These are phyloP conservation scores for Dactylellina haptotyla DNA, from an alignment of 2,329 filamentous ascomycete genomes.

Conservation along the genomic window DNA sequence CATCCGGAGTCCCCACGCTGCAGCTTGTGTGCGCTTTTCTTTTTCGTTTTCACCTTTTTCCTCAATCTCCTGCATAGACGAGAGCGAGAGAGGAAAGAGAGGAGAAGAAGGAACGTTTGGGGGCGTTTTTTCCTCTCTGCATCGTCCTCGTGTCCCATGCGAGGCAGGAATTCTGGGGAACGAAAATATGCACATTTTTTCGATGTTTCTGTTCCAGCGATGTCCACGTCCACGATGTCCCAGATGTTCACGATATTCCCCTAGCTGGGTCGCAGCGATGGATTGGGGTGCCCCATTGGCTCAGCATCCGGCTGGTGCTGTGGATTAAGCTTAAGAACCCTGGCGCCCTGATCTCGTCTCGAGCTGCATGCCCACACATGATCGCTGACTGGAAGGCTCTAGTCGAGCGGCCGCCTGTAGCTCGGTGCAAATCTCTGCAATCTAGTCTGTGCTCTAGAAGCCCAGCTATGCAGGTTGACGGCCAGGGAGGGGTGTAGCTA, in stretches of 20 bases:
- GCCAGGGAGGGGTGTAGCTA: conserved; percentile 25
- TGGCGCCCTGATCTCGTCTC: conserved; percentile 37
- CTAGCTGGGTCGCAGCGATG: too few relatives aligned
- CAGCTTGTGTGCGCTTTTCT: conserved; percentile 18
- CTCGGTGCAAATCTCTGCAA: too few relatives aligned
- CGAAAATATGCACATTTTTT: conserved; percentile 10
- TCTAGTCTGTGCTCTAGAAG: conserved; percentile 33
- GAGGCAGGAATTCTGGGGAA: conserved; percentile 30
- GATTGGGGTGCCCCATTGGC: conserved; percentile 4
- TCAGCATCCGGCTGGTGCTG: not conserved
- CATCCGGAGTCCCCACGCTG: too few relatives aligned
- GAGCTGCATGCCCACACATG: conserved; percentile 52
- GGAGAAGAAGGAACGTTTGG: not conserved
- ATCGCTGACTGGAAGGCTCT: conserved; percentile 14
- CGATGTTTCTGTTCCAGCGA: not conserved
- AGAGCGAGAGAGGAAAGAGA: conserved; percentile 12
- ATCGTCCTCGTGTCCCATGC: conserved; percentile 41
- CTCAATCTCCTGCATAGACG: conserved; percentile 42
- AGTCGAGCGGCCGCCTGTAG: not conserved
- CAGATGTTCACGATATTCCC: too few relatives aligned
- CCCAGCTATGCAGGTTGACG: conserved; percentile 18
- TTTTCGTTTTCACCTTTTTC: not conserved
- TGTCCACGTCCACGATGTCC: too few relatives aligned
- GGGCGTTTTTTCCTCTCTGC: conserved; percentile 19
- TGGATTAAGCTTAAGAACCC: conserved; percentile 48